Evolutionary conservation across 164 flowering plant species (phyloP), one percentile per base, ranked within the genome.

Genomic region (Annona cherimola): DNA sequence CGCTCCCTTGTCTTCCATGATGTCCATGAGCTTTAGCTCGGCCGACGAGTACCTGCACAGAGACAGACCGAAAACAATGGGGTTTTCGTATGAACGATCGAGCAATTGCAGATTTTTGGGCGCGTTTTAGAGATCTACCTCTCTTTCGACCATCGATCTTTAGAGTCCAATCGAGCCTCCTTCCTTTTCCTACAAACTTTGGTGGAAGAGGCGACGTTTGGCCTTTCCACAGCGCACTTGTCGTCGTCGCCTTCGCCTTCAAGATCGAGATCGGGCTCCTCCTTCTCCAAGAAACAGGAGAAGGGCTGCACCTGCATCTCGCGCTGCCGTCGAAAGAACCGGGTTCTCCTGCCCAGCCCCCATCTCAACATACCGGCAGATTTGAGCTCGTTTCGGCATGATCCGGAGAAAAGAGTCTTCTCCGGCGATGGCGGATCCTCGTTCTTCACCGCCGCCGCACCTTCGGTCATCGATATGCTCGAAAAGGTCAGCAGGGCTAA

Each of bases 61-160:
- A 18, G 55, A 65, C 16, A 50, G 8, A 45, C 45, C 2, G 6
- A 68, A 6, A 14, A 8, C 12, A 5, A 4, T 4, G 11, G 18
- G 2, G 18, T 40, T 40, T 66, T 19, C 7, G 7, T 1, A 14
- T 14, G 1, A 2, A 66, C 20, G 18, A 45, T 9, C 4, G 19
- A 40, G 5, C n/a, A 66, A 66, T 19, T 42, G 1, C 43, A 40
- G 19, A 4, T n/a, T 12, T 41, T 18, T 66, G 16, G 11, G 26
- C 3, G 4, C 14, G 3, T 16, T n/a, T 7, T 7, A 40, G 12
- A 26, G 43, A 5, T 5, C 5, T 50, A 93, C 98, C 99, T 91
- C 71, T 89, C 91, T 20, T 76, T 73, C 44, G 99, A 88, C 99
- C 99, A 93, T 69, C 98, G 80, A 20, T 83, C 86, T 69, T 81